Evolutionary conservation across 352 stramenopile species (phyloP).

Genomic region (Thalassiosira pacifica): DNA sequence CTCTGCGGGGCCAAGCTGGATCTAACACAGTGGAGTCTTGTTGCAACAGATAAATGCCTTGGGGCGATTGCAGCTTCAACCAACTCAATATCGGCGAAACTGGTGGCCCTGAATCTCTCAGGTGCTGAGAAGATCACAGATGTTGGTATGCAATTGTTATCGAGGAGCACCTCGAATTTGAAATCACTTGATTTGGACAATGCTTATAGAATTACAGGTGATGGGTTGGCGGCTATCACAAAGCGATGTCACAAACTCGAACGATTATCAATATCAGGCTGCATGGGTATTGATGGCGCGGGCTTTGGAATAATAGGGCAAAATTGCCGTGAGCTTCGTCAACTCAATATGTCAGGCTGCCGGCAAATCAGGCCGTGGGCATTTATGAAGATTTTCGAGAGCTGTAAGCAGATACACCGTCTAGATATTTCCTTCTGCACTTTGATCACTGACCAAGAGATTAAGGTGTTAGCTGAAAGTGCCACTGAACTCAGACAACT

Average conservation of each 20-base stretch:
- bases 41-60: slow-evolving; percentile 65
- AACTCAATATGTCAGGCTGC: slow-evolving; percentile 87
- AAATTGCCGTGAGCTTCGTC: slow-evolving; percentile 66
- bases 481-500: slow-evolving; percentile 86
- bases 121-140: slow-evolving; percentile 68
- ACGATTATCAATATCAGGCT: slow-evolving; percentile 74
- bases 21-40: slow-evolving; percentile 62
- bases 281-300: slow-evolving; percentile 67
- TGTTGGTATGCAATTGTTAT: slow-evolving; percentile 49
- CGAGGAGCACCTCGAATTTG: slow-evolving; percentile 38
- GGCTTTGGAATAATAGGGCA: slow-evolving; percentile 80
- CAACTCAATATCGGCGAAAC: slow-evolving; percentile 5
- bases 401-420: slow-evolving; percentile 84
- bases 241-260: slow-evolving; percentile 69
- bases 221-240: slow-evolving; percentile 67
- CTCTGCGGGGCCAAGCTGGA: slow-evolving; percentile 34
- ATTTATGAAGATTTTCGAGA: slow-evolving; percentile 89
- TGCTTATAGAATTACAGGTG: slow-evolving; percentile 67
- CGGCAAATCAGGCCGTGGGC: slow-evolving; percentile 87
- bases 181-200: slow-evolving; percentile 63
- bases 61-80: slow-evolving; percentile 27
- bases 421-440: slow-evolving; percentile 89
- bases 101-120: slow-evolving; percentile 52
- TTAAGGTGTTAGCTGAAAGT: slow-evolving; percentile 86
- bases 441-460: slow-evolving; percentile 88